Evolutionary conservation across 768 basidiomycete species (phyloP), one percentile per base, ranked within the genome.

Genomic region (Pleurotus eryngii): DNA sequence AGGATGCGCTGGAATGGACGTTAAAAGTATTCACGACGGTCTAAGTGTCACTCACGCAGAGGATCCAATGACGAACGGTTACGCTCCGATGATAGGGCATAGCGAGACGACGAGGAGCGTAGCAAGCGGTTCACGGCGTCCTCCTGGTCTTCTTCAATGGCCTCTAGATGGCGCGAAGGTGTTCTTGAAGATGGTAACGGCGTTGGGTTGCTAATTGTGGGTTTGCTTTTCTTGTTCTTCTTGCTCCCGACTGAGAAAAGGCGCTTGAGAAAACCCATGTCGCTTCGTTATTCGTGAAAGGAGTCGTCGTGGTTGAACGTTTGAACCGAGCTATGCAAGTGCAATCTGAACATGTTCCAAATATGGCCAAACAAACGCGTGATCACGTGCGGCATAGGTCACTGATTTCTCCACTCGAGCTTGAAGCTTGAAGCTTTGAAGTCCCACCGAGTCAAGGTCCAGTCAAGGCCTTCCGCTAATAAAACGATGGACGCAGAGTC

Each of bases 81-180:
- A 7, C 79, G 68, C 62, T 85, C 84, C 6, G 81, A 69, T 27
- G 81, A 80, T 30, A 82, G 79, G 4, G 80, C 74, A 69, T 77
- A 86, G 46, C 86, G 82, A 39, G 86, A 80, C 4, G 90, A 90
- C 12, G 87, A 85, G 1, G 89, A 89, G 45, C 90, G 82, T 37
- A 92, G 67, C 12, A 92, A 75, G n/a, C 77, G 74, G 35, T 75
- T 74, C 42, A 76, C 70, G 27, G 72, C 75, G 46, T 73, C 77
- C 64, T 81, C 79, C 50, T 79, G 77, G 56, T 79, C 79, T 56
- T 86, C 84, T 35, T 83, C 78, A 20, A 54, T 42, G 9, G 22
- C 37, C 47, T 79, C 74, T 27, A 64, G 63, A 18, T 58, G 54
- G 46, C 54, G 37, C 26, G 64, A 57, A 57, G 38, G 66, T 49